Conservation (phyloP, 441 rosid species). For the Raphanus hybrid region DNA sequence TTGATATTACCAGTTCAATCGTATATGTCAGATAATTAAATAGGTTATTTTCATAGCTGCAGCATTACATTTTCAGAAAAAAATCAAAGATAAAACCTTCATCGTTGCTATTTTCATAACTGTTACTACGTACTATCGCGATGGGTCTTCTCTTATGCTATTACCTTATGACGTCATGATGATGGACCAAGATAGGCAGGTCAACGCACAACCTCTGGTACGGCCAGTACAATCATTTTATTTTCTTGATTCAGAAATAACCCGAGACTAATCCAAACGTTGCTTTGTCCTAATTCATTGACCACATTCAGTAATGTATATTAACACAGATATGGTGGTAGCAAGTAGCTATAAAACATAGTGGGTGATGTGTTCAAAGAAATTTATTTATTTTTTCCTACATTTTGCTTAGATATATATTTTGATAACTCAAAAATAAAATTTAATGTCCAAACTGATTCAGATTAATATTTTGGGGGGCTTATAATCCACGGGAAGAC, state of each 20-base stretch:
- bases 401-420: background rate
- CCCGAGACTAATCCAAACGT: background rate
- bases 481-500: too few species aligned
- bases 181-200: background rate
- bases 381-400: background rate
- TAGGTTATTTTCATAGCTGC: background rate
- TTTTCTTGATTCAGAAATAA: background rate
- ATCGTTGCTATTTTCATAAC: background rate
- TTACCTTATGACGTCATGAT: background rate
- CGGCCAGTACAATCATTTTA: background rate
- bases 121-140: background rate
- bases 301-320: background rate
- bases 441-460: too few species aligned
- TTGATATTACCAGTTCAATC: background rate
- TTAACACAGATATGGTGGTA: background rate
- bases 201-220: background rate
- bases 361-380: background rate
- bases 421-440: too few species aligned
- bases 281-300: background rate
- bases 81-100: background rate
- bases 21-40: too few species aligned
- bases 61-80: background rate
- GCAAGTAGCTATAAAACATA: background rate
- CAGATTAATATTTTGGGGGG: too few species aligned
- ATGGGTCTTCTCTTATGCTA: slow-evolving; percentile 13